Evolutionary conservation across 768 basidiomycete genomes (phyloP).

Genomic region (Tulasnella sp.): DNA sequence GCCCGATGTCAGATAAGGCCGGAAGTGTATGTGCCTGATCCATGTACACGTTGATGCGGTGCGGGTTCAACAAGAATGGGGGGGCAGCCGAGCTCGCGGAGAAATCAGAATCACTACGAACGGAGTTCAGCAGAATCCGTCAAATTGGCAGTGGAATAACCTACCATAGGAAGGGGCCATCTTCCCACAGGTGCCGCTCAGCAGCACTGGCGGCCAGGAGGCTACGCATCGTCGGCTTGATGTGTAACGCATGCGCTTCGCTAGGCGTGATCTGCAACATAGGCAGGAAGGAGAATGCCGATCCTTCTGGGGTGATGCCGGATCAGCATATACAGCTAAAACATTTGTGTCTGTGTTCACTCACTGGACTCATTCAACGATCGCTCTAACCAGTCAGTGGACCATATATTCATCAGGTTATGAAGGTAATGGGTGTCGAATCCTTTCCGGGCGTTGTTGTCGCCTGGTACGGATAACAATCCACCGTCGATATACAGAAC

Average conservation of each 20-base stretch:
- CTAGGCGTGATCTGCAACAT: constrained; percentile 51
- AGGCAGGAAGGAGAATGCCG: constrained; percentile 71
- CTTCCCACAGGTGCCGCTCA: constrained; percentile 34
- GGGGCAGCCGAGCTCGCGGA: constrained; percentile 31
- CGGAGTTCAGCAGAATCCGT: constrained; percentile 35
- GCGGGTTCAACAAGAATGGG: constrained; percentile 31
- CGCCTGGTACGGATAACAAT: constrained; percentile 51
- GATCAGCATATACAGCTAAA: not conserved
- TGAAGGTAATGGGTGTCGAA: constrained; percentile 45
- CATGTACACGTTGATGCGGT: constrained; percentile 27
- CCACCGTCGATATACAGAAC: constrained; percentile 72
- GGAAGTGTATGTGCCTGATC: constrained; percentile 39
- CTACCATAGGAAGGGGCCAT: constrained; percentile 22
- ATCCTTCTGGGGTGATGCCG: constrained; percentile 24
- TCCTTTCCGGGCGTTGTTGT: constrained; percentile 36
- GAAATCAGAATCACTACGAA: constrained; percentile 45
- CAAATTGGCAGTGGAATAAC: not conserved
- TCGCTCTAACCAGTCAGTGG: constrained; percentile 62
- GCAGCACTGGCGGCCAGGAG: constrained; percentile 40
- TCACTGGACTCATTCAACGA: constrained; percentile 59
- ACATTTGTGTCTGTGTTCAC: constrained; percentile 18
- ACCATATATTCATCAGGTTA: constrained; percentile 85
- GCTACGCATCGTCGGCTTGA: constrained; percentile 49
- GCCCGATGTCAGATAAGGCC: constrained; percentile 49
- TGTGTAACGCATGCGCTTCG: constrained; percentile 53